Percentiles rank a stretch among this genome's conserved stretches.
Conservation (phyloP, 2,329 filamentous ascomycete genomes). For the Diplodia corticola region DNA sequence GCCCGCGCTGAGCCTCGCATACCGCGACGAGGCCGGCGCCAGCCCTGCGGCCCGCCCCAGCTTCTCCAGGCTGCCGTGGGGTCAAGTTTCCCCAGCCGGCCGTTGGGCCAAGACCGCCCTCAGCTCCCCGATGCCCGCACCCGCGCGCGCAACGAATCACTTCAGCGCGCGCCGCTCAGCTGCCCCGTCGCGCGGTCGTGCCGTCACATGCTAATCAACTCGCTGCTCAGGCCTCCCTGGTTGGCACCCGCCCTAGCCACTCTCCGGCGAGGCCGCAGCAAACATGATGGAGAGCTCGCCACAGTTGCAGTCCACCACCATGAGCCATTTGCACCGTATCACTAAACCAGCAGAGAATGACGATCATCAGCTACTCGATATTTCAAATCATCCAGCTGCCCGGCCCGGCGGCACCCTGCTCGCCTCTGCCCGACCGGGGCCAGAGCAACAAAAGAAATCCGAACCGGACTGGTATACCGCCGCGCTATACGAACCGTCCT, state of each 20-base stretch:
- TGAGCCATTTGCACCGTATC: background rate
- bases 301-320: background rate
- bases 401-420: background rate
- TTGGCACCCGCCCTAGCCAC: conserved; percentile 6
- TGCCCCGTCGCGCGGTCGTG: conserved; percentile 8
- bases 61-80: background rate
- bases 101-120: background rate
- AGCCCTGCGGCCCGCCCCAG: background rate
- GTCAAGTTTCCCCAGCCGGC: background rate
- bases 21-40: too few relatives aligned
- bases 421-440: background rate
- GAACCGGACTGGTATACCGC: conserved; percentile 9
- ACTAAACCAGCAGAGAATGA: background rate
- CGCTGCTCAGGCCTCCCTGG: conserved; percentile 15
- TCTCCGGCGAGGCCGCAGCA: background rate
- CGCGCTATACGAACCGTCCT: conserved; percentile 2
- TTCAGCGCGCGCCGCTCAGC: background rate
- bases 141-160: background rate
- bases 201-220: conserved; percentile 9
- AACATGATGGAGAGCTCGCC: background rate
- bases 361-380: conserved; percentile 8
- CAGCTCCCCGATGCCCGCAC: conserved; percentile 1
- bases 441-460: conserved; percentile 2
- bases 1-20: background rate
- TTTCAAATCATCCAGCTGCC: conserved; percentile 4